Base-by-base conservation (phyloP, 192 early-diverging fungal species). In the Coemansia sp. region DNA sequence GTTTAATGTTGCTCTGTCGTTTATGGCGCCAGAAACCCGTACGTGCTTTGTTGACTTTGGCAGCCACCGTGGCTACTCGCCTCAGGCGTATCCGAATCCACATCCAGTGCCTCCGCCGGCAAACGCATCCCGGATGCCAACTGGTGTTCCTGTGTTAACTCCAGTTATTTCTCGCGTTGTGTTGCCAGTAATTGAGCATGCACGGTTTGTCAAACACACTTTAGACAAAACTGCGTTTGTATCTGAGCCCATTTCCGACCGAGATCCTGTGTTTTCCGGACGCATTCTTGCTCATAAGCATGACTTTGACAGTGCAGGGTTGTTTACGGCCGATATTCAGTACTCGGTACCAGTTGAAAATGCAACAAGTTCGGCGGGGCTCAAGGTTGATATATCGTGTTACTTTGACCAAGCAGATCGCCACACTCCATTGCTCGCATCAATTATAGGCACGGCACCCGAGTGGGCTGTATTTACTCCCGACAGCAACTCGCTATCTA, bases 31-130 rank as follows among this genome's bases (percentile, higher is more conserved):
- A 6, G 72, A 80, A 47, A 71, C 77, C 10, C 77, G 77, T 35
- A 80, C 77, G 7, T 80, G 77, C 63, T 80, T 71, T 62, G 72
- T 80, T 62, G 77, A 80, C 50, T 65, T 80, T 52, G 77, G 72
- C 53, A 45, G 37, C 17, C 77, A 71, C 62, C 68, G 39, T 8
- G 69, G 72, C 19, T 65, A 68, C 60, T 80, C 77, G 7, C 62
- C 50, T 52, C 77, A 80, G 48, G 56, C 77, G 5, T 80, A 80
- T 32, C 69, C 77, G 5, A 80, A 80, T 43, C 77, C 72, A n/a
- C 55, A n/a, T 12, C 77, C 77, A 10, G 55, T 38, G 8, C 15
- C 47, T 21, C 77, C 77, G 17, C 72, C 77, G 11, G 41, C 41
- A 6, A 8, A n/a, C 25, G n/a, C 10, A 2, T 17, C 43, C 11